Evolutionary conservation across 2,329 filamentous ascomycete genomes (phyloP), one percentile per base, ranked within the genome.

Genomic region (Penicillium sp.): DNA sequence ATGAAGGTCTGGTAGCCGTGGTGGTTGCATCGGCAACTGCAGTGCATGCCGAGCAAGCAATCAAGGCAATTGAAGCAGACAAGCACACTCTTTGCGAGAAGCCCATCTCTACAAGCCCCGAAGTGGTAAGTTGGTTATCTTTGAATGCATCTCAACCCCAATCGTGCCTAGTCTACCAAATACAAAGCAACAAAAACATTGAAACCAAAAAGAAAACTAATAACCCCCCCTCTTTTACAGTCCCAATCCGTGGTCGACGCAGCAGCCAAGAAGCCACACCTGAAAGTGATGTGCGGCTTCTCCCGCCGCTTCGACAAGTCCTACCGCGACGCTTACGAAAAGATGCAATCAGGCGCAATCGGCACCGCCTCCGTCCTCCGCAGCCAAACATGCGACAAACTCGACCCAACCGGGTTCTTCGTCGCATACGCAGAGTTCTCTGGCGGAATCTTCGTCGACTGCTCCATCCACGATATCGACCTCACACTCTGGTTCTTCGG

Each of bases 371-470:
- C 81, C 9, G 78, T 89, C 43, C 78, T 89, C 64, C 83, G 85
- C 62, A 84, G 80, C 45, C 86, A 89, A 71, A 89, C 86, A 0
- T 87, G 85, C 72, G 86, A 89, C 73, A 87, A 84, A 69, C 79
- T 84, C 55, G 84, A 88, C 58, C 83, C 85, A 0, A 79, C 79
- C 0, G 86, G 86, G 45, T 89, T 88, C 78, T 89, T 88, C 70
- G 85, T 89, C 53, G 78, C 81, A 23, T 89, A 89, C 72, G 84
- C 87, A 13, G 77, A 85, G 64, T 86, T 83, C 73, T 82, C 78
- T 2, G 87, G 87, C 34, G 86, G 86, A 23, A 87, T 89, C 68
- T 89, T 89, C 64, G 87, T 89, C 56, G 87, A 89, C 76, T 87
- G 84, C 75, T 84, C 83, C 50, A 84, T 89, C 66, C 87, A 89